Percentiles rank a stretch among this genome's conserved stretches.
phyloP scores from a whole-genome alignment of 2,329 filamentous ascomycete genomes.

The Westerdykella aurantiaca region DNA sequence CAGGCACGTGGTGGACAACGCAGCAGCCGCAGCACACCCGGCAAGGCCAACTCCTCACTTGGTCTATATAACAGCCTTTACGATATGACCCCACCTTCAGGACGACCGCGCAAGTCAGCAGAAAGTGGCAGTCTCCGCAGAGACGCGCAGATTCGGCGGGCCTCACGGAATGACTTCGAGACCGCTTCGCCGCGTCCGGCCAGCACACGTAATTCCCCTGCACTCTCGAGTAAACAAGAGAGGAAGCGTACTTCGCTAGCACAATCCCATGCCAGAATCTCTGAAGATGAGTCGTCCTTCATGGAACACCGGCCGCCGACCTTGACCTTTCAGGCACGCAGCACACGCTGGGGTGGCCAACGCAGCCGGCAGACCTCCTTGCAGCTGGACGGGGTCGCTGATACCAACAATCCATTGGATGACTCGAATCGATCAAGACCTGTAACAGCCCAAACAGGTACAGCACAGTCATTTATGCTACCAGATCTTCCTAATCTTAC shows the following conservation, averaged over 20 bases:
- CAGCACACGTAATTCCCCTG: constrained; percentile 32
- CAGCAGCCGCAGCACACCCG: constrained; percentile 33
- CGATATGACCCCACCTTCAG: constrained; percentile 42
- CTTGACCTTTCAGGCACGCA: constrained; percentile 40
- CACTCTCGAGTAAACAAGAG: constrained; percentile 28
- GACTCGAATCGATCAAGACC: constrained; percentile 28
- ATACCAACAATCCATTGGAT: constrained; percentile 16
- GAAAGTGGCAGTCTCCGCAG: constrained; percentile 38
- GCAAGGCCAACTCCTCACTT: constrained; percentile 48
- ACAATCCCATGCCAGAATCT: constrained; percentile 52
- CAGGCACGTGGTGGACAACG: constrained; percentile 48
- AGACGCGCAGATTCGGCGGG: constrained; percentile 43
- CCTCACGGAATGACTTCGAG: constrained; percentile 39
- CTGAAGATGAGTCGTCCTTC: constrained; percentile 50
- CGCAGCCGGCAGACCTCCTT: constrained; percentile 39
- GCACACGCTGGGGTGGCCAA: constrained; percentile 51
- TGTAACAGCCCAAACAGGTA: constrained; percentile 44
- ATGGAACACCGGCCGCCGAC: constrained; percentile 47
- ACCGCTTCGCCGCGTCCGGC: constrained; percentile 35
- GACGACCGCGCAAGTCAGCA: constrained; percentile 32
- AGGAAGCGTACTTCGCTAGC: constrained; percentile 47
- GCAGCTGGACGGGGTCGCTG: constrained; percentile 25
- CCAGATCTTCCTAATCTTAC: constrained; percentile 58
- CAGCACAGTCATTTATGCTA: constrained; percentile 55
- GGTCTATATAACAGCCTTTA: constrained; percentile 46